Evolutionary conservation across 108 stramenopile genomes (phyloP), one percentile per base, ranked within the genome.

Genomic region (Skeletonema tropicum): DNA sequence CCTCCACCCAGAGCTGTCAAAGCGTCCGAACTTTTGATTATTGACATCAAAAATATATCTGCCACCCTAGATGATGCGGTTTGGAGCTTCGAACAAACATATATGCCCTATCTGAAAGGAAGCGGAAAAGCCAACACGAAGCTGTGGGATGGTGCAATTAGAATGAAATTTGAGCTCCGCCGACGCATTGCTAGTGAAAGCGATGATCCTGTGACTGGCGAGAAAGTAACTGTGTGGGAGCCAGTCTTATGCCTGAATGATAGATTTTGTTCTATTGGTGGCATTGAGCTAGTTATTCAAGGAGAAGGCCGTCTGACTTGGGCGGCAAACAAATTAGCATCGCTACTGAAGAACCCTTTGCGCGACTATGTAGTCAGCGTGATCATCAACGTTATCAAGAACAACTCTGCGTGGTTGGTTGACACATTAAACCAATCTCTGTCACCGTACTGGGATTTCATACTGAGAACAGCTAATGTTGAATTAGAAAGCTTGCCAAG

Each of bases 1-100:
- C 23, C 39, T 70, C 59, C 63, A 38, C 32, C 80, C 39, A 62
- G 70, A 3, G 62, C 52, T 29, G 87, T 92, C 14, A 93, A 87
- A 31, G 88, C 92, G 26, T 87, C 91, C 19, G 94, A 95, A 70
- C 83, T 95, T 21, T 63, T 95, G 59, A 90, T 91, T 58, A 90
- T 95, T 39, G 94, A 95, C 59, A 86, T 95, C n/a, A 80, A 84
- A 29, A 86, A 90, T 32, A 87, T 95, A 57, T 93, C 94, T 17
- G 92, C 94, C 19, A 77, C 85, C n/a, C 71, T 95, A 57, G 88
- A 95, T 63, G 82, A 89, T 82, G 92, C 90, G 10, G 69, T 76
- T 19, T 95, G 94, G 94, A 82, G 88, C 45, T 96, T 96, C 64
- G 95, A 93, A 71, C 95, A 96, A 70, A 96, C 95, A 29, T 96